A percentile compares a stretch with the other conserved stretches of the same genome.
phyloP scores from a whole-genome alignment of 768 basidiomycete genomes.

The Lactifluus rugatus region DNA sequence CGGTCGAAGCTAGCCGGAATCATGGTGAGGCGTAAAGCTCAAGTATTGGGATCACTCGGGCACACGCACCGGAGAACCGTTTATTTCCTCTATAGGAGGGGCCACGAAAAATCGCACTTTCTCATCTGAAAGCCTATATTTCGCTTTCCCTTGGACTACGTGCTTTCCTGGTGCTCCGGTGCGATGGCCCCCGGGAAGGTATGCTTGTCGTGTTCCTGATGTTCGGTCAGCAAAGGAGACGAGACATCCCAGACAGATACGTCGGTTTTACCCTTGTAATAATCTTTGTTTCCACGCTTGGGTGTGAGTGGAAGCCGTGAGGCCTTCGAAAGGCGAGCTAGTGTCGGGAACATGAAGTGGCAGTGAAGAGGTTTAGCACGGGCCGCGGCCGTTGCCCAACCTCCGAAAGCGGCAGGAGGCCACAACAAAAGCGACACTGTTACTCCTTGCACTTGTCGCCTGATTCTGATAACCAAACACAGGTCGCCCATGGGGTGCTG shows the following conservation, averaged over 20 bases:
- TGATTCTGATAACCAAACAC: too few relatives aligned
- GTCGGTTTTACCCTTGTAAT: conserved; percentile 71
- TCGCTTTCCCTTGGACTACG: conserved; percentile 63
- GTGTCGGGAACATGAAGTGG: conserved; percentile 16
- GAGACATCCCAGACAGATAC: neutral
- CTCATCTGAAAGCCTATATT: conserved; percentile 75
- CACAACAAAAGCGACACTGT: neutral
- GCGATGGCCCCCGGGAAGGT: conserved; percentile 72
- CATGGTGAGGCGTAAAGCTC: neutral
- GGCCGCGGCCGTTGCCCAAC: too few relatives aligned
- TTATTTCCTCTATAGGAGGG: conserved; percentile 58
- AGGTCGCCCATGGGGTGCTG: neutral
- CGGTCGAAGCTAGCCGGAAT: conserved; percentile 47
- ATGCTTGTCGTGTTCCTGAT: conserved; percentile 74
- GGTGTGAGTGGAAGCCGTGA: conserved; percentile 73
- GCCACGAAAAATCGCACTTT: conserved; percentile 79
- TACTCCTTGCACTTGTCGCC: too few relatives aligned
- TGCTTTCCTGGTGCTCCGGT: conserved; percentile 87
- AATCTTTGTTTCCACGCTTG: conserved; percentile 91
- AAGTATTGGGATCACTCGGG: neutral
- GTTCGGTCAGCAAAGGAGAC: neutral
- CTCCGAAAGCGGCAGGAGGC: neutral
- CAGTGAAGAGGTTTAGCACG: neutral
- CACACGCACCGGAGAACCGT: conserved; percentile 47
- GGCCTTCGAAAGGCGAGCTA: conserved; percentile 65